Evolutionary conservation across 257 asterid species (phyloP), one percentile per base, ranked within the genome.

Genomic region (Cruciata laevipes): DNA sequence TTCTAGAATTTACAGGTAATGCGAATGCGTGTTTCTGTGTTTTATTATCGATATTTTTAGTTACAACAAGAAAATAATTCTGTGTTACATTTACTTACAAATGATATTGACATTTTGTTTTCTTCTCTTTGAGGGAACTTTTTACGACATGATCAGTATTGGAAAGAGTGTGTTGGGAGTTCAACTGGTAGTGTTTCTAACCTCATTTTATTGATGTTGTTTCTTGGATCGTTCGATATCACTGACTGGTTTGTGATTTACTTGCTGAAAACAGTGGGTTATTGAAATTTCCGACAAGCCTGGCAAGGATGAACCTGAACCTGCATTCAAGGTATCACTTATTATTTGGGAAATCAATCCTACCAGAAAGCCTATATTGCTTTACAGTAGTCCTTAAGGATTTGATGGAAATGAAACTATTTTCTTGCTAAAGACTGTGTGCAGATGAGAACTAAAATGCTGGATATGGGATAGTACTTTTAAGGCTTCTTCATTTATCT

Each of bases 1-100:
- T 74, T 88, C 98, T 63, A 85, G 90, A 78, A 67, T 93, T 16
- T 93, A 93, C 91, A 93, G 98, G 98, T 90, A 83, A 55, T 60
- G 59, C 31, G 31, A 21, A 64, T 17, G 55, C 6, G 55, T 47
- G n/a, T 47, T n/a, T 20, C 3, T 42, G 18, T 47, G 6, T 47
- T 14, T 47, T 16, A 17, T 47, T 47, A 47, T 47, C 55, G 2
- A 47, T 47, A 47, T 47, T 47, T 3, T 13, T 44, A 12, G 53
- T 18, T 44, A 5, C 40, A 40, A 40, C 2, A 12, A 40, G 49
- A 40, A 44, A 44, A 13, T 44, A 13, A 3, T 2, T 47, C 7
- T 47, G 55, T 47, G 55, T 47, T 47, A 14, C 55, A 0, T 47
- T 6, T 35, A 32, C 57, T 49, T 18, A 11, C 21, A 66, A 60